Evolutionary conservation across 176 grass and related monocot species (phyloP).

Genomic region (Triticum urartu): DNA sequence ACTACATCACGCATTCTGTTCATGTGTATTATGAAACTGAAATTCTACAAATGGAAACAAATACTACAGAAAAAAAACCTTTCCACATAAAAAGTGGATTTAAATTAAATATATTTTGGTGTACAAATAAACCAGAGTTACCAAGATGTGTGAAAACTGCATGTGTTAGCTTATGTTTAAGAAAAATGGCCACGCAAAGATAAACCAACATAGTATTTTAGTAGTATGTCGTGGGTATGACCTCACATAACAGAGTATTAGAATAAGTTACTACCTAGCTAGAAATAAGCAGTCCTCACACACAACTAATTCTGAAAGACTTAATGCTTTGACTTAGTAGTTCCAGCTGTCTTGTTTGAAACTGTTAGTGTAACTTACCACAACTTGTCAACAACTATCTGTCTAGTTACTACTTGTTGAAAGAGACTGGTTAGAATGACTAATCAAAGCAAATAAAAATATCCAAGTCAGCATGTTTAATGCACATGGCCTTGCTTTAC

Average conservation of each 20-base stretch:
- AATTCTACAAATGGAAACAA: not conserved
- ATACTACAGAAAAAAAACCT: constrained; percentile 13
- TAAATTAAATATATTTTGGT: not conserved
- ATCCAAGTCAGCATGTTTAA: not conserved
- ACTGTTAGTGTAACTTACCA: not conserved
- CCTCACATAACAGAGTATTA: too few species aligned
- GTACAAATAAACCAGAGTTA: not conserved
- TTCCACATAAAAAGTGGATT: not conserved
- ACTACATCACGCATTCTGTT: not conserved
- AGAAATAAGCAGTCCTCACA: not conserved
- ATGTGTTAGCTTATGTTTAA: too few species aligned
- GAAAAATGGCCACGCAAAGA: too few species aligned
- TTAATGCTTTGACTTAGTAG: too few species aligned
- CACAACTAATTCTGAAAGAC: not conserved
- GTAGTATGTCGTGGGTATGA: too few species aligned
- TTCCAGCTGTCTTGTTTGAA: not conserved
- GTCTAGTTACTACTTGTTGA: not conserved
- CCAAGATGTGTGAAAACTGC: too few species aligned
- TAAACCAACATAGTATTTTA: too few species aligned
- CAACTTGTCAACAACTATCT: not conserved
- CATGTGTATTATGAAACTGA: not conserved
- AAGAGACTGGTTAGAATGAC: not conserved
- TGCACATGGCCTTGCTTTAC: not conserved
- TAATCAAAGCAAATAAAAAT: not conserved
- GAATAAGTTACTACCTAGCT: too few species aligned